Evolutionary conservation across 2,329 filamentous ascomycete genomes (phyloP), one percentile per base, ranked within the genome.

Genomic region (Fusarium robinianum): DNA sequence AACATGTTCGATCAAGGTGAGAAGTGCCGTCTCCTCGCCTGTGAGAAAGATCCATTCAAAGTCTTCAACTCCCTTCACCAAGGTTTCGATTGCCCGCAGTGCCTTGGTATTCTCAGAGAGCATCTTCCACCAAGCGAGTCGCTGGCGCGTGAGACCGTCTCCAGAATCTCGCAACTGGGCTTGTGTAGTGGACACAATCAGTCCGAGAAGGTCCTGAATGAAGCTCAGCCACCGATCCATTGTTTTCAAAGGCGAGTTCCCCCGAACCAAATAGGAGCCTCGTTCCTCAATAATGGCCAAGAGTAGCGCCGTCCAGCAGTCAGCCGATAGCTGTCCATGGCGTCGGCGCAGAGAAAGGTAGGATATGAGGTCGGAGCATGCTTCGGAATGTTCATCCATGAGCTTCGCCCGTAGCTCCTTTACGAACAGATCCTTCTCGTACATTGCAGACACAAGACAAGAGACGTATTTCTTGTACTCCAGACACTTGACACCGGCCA

Each of bases 181-280:
- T 16, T 24, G 19, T 6, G 12, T 12, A 16, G 6, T 21, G 5
- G 32, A 8, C 12, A 12, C 19, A 14, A 21, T 35, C 12, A 35
- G 7, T 7, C 17, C 14, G 10, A n/a, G 12, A 8, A 35, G 14
- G 12, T 17, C 19, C 5, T 35, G 19, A 7, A 35, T 35, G 10
- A 35, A 35, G 7, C 32, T 8, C 9, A 35, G 32, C 32, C 32
- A 35, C 24, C 24, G 19, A 23, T 24, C 32, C 32, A 35, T 35
- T 1, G 14, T 35, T 23, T 16, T 16, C 32, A 35, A 21, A 11
- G 22, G 19, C 4, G 32, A 17, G 6, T 23, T 16, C 4, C 14
- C 12, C 2, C 14, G 14, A 2, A 2, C 9, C 8, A n/a, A 35
- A 12, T 15, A 6, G 9, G 19, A 22, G 14, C 32, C 32, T 24